Evolutionary conservation across 495 filamentous ascomycete species (phyloP), one percentile per base, ranked within the genome.

Genomic region (Polyplosphaeria fusca): DNA sequence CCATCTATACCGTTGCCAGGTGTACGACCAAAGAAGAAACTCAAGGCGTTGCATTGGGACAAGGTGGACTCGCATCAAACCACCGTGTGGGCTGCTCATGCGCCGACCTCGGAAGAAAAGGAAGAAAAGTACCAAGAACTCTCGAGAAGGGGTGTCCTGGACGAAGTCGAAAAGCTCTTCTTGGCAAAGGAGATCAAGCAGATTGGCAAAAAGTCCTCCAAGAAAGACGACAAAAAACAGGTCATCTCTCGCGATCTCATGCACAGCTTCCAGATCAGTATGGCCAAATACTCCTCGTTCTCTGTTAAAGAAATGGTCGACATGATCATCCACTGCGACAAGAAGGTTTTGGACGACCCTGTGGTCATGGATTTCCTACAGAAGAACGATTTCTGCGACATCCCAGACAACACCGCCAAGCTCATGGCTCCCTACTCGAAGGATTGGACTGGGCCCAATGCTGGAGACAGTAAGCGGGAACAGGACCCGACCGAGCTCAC

Each of bases 21-120:
- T 61, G 88, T 88, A 23, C 78, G 92, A 61, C 91, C 94, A 27
- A 97, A 96, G 80, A 96, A 94, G 84, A 98, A 97, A 74, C 87
- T 98, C 66, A 98, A 98, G 81, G 91, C 93, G 30, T 80, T 98
- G 58, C 93, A 98, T 75, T 98, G 93, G 93, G 93, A 98, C 68
- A 98, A 98, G 74, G 87, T 98, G 32, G 93, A 98, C 71, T 79
- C 89, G 47, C 88, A 90, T 14, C 85, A 95, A 68, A 89, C 92
- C 32, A 97, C 93, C 28, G 89, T 97, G 57, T 98, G 94, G 94
- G 93, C 93, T 35, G 75, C 82, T 14, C 89, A 95, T 69, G 82
- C 87, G 23, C 86, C 87, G 11, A 93, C 88, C 5, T 76, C 79
- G 13, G 82, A 92, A 67, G 87, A 83, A 57, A 89, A 89, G 67